Base-by-base conservation (phyloP, 306 rosid species). In the Boehmeria nivea region DNA sequence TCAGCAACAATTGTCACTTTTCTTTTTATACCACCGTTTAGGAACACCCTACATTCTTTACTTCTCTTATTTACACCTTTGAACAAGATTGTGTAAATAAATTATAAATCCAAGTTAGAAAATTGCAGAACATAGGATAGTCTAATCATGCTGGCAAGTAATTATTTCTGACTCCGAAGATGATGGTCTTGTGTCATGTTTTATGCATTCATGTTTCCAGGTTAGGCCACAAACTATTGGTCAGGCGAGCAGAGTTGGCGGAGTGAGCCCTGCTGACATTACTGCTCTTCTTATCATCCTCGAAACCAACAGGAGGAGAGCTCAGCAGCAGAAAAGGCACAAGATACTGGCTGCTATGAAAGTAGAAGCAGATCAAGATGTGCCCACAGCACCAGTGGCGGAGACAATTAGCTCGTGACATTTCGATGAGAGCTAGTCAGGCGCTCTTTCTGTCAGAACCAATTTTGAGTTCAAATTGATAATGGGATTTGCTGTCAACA, bases 221-320 rank as follows among this genome's bases (percentile, higher is more conserved):
- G 83, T 81, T 49, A 73, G 86, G 68, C 86, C 86, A 16, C 80
- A 76, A 54, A 81, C 95, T 66, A 75, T 91, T 45, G 98, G 98
- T 52, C 96, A 91, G 72, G 98, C 98, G 55, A 80, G 87, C 81
- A 74, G 96, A 76, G 95, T 91, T 1, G 98, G 98, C 23, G 98
- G 98, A 69, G 98, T 91, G 73, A 91, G 85, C 79, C 96, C 98
- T 27, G 96, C 96, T 12, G 98, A 91, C 69, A 78, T 87, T 39
- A 91, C 96, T 10, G 93, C 95, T 63, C 93, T 91, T 39, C 88
- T 87, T 47, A 82, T 87, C 63, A 83, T 80, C 73, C 89, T 91
- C 3, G 98, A 91, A 68, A 33, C 89, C 70, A 80, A 71, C 51
- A 40, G 85, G 50, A 91, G 95, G 68, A 84, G 60, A 73, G 82